Evolutionary conservation across 2,329 filamentous ascomycete genomes (phyloP).

Genomic region (Fusarium duplospermum): DNA sequence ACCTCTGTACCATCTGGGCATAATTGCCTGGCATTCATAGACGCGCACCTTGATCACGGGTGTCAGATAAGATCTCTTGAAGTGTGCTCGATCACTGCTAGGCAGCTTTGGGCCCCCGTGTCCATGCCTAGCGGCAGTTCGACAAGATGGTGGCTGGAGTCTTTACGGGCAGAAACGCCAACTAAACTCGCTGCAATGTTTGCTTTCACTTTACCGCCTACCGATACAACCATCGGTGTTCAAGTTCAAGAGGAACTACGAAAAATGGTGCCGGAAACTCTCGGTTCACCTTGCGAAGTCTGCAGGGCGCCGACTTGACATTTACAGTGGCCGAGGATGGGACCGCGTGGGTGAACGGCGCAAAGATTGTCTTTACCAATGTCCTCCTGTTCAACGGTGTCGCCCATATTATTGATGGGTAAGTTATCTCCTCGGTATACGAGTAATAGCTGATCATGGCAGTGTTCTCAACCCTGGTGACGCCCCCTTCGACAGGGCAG

Average conservation of each 20-base stretch:
- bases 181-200: background rate
- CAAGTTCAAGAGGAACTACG: background rate
- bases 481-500: constrained; percentile 39
- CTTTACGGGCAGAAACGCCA: background rate
- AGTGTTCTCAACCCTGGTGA: constrained; percentile 44
- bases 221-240: background rate
- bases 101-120: background rate
- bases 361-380: constrained; percentile 47
- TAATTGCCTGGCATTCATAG: background rate
- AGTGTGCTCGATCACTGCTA: background rate
- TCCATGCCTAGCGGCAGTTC: background rate
- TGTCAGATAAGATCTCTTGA: background rate
- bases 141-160: background rate
- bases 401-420: constrained; percentile 49
- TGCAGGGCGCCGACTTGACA: constrained; percentile 40
- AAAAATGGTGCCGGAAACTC: background rate
- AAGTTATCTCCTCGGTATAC: background rate
- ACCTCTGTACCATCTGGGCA: background rate
- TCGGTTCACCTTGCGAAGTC: constrained; percentile 30
- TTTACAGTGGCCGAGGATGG: constrained; percentile 48
- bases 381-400: constrained; percentile 48
- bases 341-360: constrained; percentile 47
- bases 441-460: background rate
- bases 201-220: background rate
- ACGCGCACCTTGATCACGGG: background rate